These are phyloP conservation scores for Beauveria caledonica DNA, from an alignment of 2,329 filamentous ascomycete species.

Conservation along the genomic window DNA sequence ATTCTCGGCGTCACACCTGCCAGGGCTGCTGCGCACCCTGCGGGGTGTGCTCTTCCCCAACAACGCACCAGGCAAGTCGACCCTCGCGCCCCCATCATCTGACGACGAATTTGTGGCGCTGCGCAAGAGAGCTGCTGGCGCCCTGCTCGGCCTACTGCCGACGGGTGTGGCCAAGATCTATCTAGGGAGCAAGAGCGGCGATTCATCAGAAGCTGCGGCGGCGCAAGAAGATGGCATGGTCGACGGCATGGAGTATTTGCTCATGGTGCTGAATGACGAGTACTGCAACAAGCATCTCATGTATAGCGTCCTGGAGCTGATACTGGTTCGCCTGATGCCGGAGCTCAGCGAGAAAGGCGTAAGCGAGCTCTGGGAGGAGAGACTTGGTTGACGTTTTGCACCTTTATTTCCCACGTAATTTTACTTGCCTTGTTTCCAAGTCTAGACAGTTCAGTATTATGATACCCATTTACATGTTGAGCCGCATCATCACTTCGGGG, in stretches of 20 bases:
- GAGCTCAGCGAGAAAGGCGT: conserved; percentile 69
- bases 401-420: not conserved
- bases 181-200: conserved; percentile 32
- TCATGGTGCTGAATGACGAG: conserved; percentile 69
- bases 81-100: conserved; percentile 50
- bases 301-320: conserved; percentile 71
- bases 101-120: conserved; percentile 53
- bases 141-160: conserved; percentile 43
- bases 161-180: conserved; percentile 40
- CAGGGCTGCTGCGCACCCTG: conserved; percentile 59
- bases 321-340: conserved; percentile 75
- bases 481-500: not conserved
- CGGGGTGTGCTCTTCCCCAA: conserved; percentile 80
- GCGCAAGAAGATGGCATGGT: conserved; percentile 38
- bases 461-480: not conserved
- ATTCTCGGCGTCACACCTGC: conserved; percentile 56
- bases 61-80: conserved; percentile 62
- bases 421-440: not conserved
- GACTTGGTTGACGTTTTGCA: conserved; percentile 36
- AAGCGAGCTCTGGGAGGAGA: conserved; percentile 64
- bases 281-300: conserved; percentile 93
- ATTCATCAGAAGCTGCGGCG: conserved; percentile 21
- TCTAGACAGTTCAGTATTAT: not conserved
- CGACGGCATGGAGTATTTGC: conserved; percentile 53
- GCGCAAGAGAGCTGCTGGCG: conserved; percentile 57